Evolutionary conservation across 1,284 basidiomycete species (phyloP).

Genomic region (Gomphus sp.): DNA sequence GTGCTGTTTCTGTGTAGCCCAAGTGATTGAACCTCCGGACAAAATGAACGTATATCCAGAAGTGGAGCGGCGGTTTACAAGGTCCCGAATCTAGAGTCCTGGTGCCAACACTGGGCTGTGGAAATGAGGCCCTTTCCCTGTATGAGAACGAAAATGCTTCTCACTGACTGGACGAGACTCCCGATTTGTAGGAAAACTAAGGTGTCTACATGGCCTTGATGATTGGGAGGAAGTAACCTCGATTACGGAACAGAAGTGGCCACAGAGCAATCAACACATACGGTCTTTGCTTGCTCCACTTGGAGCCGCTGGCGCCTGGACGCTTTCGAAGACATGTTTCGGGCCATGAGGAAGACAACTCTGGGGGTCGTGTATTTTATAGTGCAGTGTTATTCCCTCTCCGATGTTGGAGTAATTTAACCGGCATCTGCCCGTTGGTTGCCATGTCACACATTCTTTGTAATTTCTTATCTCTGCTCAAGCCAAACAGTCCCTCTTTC

Average conservation of each 20-base stretch:
- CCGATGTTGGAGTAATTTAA: too few relatives aligned
- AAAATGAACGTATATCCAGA: too few relatives aligned
- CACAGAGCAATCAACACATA: constrained; percentile 34
- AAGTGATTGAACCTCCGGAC: too few relatives aligned
- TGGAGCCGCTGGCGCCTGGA: constrained; percentile 51
- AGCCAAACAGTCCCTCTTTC: constrained; percentile 42
- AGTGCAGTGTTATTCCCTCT: constrained; percentile 47
- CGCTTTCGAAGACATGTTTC: constrained; percentile 52
- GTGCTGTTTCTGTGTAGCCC: too few relatives aligned
- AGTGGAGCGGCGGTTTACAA: too few relatives aligned
- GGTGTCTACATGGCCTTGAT: constrained; percentile 49
- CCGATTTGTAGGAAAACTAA: constrained; percentile 39
- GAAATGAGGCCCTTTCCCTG: constrained; percentile 41
- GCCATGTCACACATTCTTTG: too few relatives aligned
- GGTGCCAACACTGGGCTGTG: too few relatives aligned
- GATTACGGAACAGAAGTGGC: constrained; percentile 44
- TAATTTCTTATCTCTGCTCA: too few relatives aligned
- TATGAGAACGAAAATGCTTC: constrained; percentile 29
- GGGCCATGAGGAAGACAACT: constrained; percentile 48
- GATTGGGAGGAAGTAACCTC: constrained; percentile 51
- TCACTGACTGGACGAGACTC: constrained; percentile 10
- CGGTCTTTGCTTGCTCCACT: constrained; percentile 46
- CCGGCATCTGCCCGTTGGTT: too few relatives aligned
- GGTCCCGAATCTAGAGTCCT: constrained; percentile 32
- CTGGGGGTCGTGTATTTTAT: constrained; percentile 50